Conservation (phyloP, 2,329 filamentous ascomycete species). For the Coniella lustricola region DNA sequence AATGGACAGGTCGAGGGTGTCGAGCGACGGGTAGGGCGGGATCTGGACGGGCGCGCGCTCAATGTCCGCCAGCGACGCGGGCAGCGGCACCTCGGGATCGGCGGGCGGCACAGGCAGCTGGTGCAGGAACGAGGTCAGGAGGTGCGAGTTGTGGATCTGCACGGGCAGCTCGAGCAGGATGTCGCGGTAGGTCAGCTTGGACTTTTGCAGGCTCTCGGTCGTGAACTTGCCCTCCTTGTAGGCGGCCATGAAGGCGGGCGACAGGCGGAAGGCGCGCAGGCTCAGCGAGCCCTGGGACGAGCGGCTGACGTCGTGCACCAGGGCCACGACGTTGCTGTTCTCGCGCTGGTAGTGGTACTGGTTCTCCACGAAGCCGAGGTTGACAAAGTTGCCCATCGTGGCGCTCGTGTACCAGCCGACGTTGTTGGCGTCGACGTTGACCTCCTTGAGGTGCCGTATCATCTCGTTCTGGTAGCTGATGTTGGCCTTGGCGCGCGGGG, state of each 20-base stretch:
- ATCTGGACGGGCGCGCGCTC: slow-evolving; percentile 53
- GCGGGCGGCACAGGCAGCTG: slow-evolving; percentile 69
- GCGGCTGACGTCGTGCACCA: slow-evolving; percentile 93
- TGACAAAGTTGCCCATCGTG: slow-evolving; percentile 98
- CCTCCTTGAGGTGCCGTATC: slow-evolving; percentile 93
- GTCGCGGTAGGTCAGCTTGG: slow-evolving; percentile 86
- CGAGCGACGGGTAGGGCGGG: slow-evolving; percentile 80
- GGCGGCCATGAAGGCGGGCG: slow-evolving; percentile 77
- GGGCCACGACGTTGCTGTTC: slow-evolving; percentile 78
- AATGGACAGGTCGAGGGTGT: slow-evolving; percentile 84
- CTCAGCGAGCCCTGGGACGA: slow-evolving; percentile 88
- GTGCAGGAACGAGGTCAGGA: slow-evolving; percentile 91
- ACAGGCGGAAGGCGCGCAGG: slow-evolving; percentile 84
- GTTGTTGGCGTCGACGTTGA: slow-evolving; percentile 97
- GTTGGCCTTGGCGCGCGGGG: slow-evolving; percentile 88
- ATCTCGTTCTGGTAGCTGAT: slow-evolving; percentile 87
- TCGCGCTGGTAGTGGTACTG: slow-evolving; percentile 96
- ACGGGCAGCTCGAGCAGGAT: slow-evolving; percentile 88
- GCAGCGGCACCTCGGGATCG: slow-evolving; percentile 63
- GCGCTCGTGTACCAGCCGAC: slow-evolving; percentile 98
- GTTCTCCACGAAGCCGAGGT: slow-evolving; percentile 92
- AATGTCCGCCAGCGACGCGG: slow-evolving; percentile 72
- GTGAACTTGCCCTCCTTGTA: slow-evolving; percentile 98
- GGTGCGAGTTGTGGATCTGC: slow-evolving; percentile 90
- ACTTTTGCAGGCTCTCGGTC: slow-evolving; percentile 92